phyloP scores from a whole-genome alignment of 306 rosid genomes.

The Myrica gale region DNA sequence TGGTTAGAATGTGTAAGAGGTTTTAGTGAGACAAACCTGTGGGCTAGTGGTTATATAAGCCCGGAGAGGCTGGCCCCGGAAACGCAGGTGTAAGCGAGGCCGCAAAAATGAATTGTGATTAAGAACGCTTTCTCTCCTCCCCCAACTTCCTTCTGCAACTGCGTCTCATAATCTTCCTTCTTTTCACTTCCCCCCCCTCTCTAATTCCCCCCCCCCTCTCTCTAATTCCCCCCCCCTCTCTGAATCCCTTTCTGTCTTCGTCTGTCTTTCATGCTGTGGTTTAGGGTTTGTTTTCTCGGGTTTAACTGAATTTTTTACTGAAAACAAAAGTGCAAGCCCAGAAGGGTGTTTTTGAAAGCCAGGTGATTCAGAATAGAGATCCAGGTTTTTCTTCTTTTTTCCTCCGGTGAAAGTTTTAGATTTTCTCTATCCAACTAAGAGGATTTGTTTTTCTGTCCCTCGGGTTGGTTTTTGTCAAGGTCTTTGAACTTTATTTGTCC shows the following conservation, averaged over 20 bases:
- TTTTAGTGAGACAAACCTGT: background rate
- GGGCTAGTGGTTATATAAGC: slow-evolving; percentile 37
- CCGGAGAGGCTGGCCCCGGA: background rate
- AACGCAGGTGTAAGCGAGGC: slow-evolving; percentile 31
- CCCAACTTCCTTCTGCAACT: background rate
- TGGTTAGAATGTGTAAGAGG: slow-evolving; percentile 16
- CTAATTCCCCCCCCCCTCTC: slow-evolving; percentile 17
- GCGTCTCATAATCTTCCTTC: slow-evolving; percentile 1
- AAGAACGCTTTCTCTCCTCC: background rate
- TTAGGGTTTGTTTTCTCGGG: background rate
- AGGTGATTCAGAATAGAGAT: slow-evolving; percentile 35
- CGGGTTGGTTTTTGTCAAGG: slow-evolving; percentile 12
- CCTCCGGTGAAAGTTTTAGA: background rate
- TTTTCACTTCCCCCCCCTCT: background rate
- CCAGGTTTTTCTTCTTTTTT: slow-evolving; percentile 20
- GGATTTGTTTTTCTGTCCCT: slow-evolving; percentile 40
- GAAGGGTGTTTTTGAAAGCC: slow-evolving; percentile 31
- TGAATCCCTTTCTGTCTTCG: slow-evolving; percentile 40
- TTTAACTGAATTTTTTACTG: background rate
- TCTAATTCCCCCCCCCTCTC: slow-evolving; percentile 39
- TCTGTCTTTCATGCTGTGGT: slow-evolving; percentile 27
- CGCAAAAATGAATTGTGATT: background rate
- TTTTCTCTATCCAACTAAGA: slow-evolving; percentile 9
- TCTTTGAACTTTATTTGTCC: slow-evolving; percentile 23
- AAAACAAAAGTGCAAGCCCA: background rate